These are phyloP conservation scores for Fonsecaea pedrosoi DNA, from an alignment of 2,329 filamentous ascomycete genomes.

Conservation along the genomic window DNA sequence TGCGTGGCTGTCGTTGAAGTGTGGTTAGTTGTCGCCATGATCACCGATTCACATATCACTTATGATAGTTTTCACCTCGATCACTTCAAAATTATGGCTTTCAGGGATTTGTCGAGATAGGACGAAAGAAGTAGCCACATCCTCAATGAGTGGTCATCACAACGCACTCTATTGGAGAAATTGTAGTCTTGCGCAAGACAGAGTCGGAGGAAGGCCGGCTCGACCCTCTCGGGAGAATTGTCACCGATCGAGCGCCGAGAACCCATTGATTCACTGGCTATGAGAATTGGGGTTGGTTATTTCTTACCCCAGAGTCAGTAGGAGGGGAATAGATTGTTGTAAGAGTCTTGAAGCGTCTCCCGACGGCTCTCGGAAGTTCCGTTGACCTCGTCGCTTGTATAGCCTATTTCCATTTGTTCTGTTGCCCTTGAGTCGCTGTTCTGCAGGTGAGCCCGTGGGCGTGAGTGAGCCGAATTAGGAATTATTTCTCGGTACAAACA, in stretches of 20 bases:
- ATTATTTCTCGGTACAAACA: no score
- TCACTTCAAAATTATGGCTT: background rate
- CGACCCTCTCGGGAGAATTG: background rate
- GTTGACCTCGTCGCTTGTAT: background rate
- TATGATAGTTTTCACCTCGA: background rate
- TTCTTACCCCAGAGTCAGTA: background rate
- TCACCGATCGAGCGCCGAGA: background rate
- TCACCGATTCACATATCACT: background rate
- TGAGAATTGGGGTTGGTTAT: background rate
- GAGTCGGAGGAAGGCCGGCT: constrained; percentile 1
- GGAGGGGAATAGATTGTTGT: background rate
- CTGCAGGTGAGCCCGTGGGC: no score
- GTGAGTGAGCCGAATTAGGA: no score
- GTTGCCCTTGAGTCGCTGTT: no score
- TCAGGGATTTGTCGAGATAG: background rate
- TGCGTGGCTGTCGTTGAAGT: background rate
- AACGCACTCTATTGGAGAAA: constrained; percentile 15
- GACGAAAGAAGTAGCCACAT: background rate
- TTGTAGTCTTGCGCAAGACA: background rate
- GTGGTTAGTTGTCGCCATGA: constrained; percentile 17
- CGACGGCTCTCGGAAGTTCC: constrained; percentile 4
- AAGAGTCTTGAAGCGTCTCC: background rate
- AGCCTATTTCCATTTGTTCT: no score
- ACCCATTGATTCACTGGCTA: background rate
- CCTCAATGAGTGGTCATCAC: constrained; percentile 7